Evolutionary conservation across 176 grass and related monocot species (phyloP), one percentile per base, ranked within the genome.

Genomic region (Zoysia japonica): DNA sequence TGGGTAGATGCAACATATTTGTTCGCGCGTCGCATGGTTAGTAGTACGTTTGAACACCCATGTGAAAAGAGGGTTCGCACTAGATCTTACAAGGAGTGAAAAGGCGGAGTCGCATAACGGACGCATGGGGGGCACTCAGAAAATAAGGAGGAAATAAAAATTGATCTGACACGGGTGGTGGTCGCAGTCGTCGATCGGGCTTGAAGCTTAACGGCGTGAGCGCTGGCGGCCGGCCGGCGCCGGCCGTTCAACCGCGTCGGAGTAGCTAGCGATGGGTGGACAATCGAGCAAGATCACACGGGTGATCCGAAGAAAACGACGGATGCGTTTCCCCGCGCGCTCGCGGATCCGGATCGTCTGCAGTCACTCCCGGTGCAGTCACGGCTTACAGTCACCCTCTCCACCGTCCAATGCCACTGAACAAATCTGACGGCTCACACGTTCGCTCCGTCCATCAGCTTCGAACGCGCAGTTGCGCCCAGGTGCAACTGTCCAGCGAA

Each of bases 231-330:
- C 50, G 9, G 4, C 15, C 0, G 39, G 8, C 57, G 57, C 20
- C 19, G 59, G 59, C 39, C 48, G 47, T 67, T 20, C 62, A 51
- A 41, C 79, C 11, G 39, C 45, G 14, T 8, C 7, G 15, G 9
- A n/a, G 2, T n/a, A 1, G 2, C 54, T 41, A 20, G 17, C n/a
- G 17, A 13, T 9, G 7, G 55, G 28, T 28, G 28, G 28, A 0
- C 28, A 28, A 6, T 6, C 57, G 20, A 61, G 15, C 69, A 16
- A 35, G 15, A 52, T 82, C 2, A 41, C 80, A 36, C 19, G 70
- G 39, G 11, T 3, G 41, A 55, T 35, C 51, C 41, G 7, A 47
- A 6, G 60, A 74, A 53, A 82, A n/a, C 16, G 80, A 82, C 70
- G 11, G 49, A 20, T 53, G 15, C 13, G 5, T 40, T 42, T 0